These are phyloP conservation scores for Luffa aegyptiaca DNA, from an alignment of 306 rosid species.

Conservation along the genomic window DNA sequence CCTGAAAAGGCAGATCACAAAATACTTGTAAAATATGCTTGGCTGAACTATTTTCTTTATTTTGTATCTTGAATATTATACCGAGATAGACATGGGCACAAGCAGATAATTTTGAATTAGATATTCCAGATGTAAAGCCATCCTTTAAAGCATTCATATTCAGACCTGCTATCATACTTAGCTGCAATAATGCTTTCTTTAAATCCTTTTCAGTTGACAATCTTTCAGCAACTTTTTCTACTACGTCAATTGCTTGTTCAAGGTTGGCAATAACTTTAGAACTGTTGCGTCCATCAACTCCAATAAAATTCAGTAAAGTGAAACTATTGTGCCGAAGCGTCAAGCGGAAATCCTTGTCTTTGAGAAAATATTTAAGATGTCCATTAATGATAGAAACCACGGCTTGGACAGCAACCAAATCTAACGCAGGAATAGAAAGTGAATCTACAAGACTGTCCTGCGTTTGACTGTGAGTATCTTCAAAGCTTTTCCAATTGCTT, in stretches of 20 bases:
- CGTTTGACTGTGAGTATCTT: slow-evolving; percentile 9
- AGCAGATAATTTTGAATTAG: slow-evolving; percentile 56
- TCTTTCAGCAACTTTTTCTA: slow-evolving; percentile 46
- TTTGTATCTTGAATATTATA: slow-evolving; percentile 47
- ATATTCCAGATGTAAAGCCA: slow-evolving; percentile 42
- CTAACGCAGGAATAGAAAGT: slow-evolving; percentile 25
- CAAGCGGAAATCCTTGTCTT: slow-evolving; percentile 46
- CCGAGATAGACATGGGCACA: slow-evolving; percentile 94
- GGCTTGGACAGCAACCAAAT: slow-evolving; percentile 43
- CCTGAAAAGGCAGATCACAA: slow-evolving; percentile 54
- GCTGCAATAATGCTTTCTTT: slow-evolving; percentile 47
- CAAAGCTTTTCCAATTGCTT: slow-evolving; percentile 18
- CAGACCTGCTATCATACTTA: slow-evolving; percentile 60
- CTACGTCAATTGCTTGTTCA: slow-evolving; percentile 60
- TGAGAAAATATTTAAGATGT: slow-evolving; percentile 41
- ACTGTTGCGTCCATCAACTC: slow-evolving; percentile 26
- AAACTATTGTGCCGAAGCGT: slow-evolving; percentile 36
- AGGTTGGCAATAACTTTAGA: slow-evolving; percentile 47
- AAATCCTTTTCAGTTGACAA: slow-evolving; percentile 29
- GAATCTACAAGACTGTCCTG: background rate
- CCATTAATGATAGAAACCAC: slow-evolving; percentile 64
- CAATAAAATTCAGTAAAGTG: slow-evolving; percentile 37
- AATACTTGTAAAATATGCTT: slow-evolving; percentile 83
- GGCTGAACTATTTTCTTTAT: slow-evolving; percentile 50
- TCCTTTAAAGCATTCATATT: slow-evolving; percentile 42